Conservation (phyloP, 148 eudicot genomes). For the Chenopodium album region DNA sequence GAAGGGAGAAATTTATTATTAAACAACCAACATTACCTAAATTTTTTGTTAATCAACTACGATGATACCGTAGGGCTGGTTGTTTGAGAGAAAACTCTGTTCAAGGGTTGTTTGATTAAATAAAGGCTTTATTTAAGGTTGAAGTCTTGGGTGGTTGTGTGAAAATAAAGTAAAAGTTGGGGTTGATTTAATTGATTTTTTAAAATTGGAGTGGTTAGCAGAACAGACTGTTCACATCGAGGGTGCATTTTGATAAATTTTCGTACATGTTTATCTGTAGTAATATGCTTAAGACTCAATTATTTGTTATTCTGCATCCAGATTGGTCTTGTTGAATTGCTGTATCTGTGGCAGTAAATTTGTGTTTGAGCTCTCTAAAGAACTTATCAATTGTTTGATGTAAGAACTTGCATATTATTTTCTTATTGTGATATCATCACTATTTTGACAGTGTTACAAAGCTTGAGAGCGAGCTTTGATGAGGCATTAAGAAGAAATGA, state of each 20-base stretch:
- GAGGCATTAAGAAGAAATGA: slow-evolving; percentile 77
- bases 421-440: slow-evolving; percentile 2
- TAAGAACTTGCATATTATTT: not conserved
- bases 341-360: not conserved
- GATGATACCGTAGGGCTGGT: not conserved
- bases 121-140: not conserved
- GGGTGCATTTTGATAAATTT: not conserved
- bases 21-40: not conserved
- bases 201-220: not conserved
- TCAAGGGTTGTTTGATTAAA: not conserved
- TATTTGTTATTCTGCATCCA: not conserved
- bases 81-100: not conserved
- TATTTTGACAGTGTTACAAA: slow-evolving; percentile 54
- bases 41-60: not conserved
- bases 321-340: not conserved
- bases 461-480: slow-evolving; percentile 69
- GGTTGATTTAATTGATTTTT: not conserved
- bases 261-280: not conserved
- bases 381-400: not conserved
- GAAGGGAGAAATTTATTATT: no score
- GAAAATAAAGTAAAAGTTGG: not conserved
- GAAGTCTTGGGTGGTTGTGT: not conserved
- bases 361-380: not conserved
- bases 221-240: not conserved
- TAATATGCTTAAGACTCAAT: not conserved